phyloP scores from a whole-genome alignment of 2,329 filamentous ascomycete species.

The Shiraia sp. region DNA sequence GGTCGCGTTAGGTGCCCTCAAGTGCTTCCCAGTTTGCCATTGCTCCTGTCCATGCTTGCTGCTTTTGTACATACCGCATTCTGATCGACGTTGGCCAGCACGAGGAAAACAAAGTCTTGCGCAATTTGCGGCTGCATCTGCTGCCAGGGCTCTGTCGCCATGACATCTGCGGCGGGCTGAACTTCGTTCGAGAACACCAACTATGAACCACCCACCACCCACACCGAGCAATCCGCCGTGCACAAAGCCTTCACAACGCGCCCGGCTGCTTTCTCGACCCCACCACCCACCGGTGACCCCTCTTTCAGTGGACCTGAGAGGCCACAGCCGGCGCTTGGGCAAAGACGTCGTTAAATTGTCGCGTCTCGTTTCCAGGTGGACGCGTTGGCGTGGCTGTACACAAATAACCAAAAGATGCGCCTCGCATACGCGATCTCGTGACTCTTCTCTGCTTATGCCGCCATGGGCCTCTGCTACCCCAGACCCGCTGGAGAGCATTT shows the following conservation, averaged over 20 bases:
- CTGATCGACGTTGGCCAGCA: conserved; percentile 1
- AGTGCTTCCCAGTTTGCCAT: conserved; percentile 32
- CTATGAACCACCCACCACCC: conserved; percentile 19
- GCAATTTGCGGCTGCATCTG: conserved; percentile 4
- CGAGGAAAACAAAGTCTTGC: conserved; percentile 7
- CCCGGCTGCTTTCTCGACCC: conserved; percentile 28
- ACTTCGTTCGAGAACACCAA: conserved; percentile 36
- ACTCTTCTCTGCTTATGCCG: conserved; percentile 18
- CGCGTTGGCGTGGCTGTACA: conserved; percentile 37
- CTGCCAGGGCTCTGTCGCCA: neutral
- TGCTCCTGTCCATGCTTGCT: conserved; percentile 2
- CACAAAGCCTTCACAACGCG: conserved; percentile 42
- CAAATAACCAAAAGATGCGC: conserved; percentile 32
- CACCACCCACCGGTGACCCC: conserved; percentile 41
- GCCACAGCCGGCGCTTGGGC: conserved; percentile 37
- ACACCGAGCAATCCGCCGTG: conserved; percentile 22
- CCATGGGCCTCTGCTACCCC: conserved; percentile 28
- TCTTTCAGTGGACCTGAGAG: conserved; percentile 36
- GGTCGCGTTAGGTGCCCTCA: neutral
- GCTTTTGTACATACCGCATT: conserved; percentile 2
- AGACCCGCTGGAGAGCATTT: conserved; percentile 27
- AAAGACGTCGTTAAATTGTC: conserved; percentile 24
- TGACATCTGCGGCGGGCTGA: conserved; percentile 32
- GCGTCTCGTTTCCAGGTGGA: conserved; percentile 38
- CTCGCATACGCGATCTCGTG: conserved; percentile 38